Conservation (phyloP, 192 early-diverging fungal species). For the Coemansia sp. region DNA sequence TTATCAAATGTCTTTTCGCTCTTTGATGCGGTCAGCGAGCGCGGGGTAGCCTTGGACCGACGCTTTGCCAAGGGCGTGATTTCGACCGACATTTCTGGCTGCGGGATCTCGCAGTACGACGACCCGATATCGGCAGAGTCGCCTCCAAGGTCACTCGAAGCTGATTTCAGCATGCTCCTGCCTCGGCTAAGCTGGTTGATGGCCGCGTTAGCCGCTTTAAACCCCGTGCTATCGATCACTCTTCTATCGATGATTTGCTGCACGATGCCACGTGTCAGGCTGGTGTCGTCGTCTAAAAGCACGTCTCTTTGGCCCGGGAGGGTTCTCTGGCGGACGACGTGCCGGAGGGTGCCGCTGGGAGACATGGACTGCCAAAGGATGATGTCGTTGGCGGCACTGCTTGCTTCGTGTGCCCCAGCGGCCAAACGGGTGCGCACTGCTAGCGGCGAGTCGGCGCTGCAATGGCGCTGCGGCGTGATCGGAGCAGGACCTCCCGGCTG, state of each 20-base stretch:
- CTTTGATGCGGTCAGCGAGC: constrained; percentile 26
- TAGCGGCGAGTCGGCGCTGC: constrained; percentile 35
- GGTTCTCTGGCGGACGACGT: constrained; percentile 35
- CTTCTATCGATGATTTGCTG: constrained; percentile 48
- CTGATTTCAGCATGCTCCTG: background rate
- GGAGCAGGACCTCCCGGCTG: background rate
- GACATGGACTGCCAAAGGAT: constrained; percentile 53
- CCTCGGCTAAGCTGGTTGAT: background rate
- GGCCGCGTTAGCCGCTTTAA: constrained; percentile 2
- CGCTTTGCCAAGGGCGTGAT: constrained; percentile 33
- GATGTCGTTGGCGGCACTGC: constrained; percentile 11
- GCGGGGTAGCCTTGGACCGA: constrained; percentile 20
- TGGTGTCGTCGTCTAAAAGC: constrained; percentile 13
- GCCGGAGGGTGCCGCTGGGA: constrained; percentile 41
- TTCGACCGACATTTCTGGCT: constrained; percentile 3
- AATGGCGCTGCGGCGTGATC: constrained; percentile 21
- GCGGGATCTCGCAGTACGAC: background rate
- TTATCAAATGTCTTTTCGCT: constrained; percentile 40
- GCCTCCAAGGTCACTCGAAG: constrained; percentile 19
- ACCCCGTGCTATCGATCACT: constrained; percentile 10
- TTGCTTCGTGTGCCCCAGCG: background rate
- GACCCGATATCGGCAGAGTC: constrained; percentile 4
- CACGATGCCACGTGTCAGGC: constrained; percentile 30
- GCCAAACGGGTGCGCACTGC: constrained; percentile 4
- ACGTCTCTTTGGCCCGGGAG: constrained; percentile 6